Base-by-base conservation (phyloP, 805 yeast genomes). In the Zygosaccharomyces lentus region DNA sequence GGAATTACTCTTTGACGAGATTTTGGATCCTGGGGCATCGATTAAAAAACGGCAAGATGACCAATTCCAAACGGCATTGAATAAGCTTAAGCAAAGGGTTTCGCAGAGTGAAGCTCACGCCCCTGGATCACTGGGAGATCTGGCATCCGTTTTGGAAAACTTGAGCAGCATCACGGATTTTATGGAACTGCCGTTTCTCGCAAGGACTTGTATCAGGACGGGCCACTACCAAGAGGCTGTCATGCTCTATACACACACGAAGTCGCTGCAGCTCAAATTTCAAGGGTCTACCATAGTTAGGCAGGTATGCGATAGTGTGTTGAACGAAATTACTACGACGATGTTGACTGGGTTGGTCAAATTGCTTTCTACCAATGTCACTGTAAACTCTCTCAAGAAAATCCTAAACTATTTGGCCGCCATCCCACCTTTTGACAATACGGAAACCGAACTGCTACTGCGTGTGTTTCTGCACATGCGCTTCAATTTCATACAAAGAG, bases 151-250 rank as follows among this genome's bases (percentile, higher is more conserved):
- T 24, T 66, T 81, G 34, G 73, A 74, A 39, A 82, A 84, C 53
- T 75, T 88, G 58, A 89, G 83, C 50, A 77, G 81, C 32, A 72
- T 90, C 9, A 75, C 84, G 49, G 96, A 87, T 56, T 75, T 90
- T 8, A 69, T 91, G 53, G 96, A 87, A 58, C 68, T 93, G 27
- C 97, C 99, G 1, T 75, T 95, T 1, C 64, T 91, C 39, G 81
- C 91, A 27, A 75, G 81, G 39, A 80, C 90, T n/a, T 87, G 97
- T 65, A 87, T 90, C 9, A 73, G 79, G 39, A 83, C 84, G 38
- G 96, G 96, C 0, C 86, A 85, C 58, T 93, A 90, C 60, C 84
- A 88, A 27, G 96, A 89, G 58, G 89, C 96, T 8, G 75, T 91
- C 29, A 96, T 91, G 61, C 77, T 91, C 10, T 84, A 89, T 9